Percentiles rank a stretch among this genome's conserved stretches.
Conservation (phyloP, 805 yeast genomes). For the Kazachstania psychrophila region DNA sequence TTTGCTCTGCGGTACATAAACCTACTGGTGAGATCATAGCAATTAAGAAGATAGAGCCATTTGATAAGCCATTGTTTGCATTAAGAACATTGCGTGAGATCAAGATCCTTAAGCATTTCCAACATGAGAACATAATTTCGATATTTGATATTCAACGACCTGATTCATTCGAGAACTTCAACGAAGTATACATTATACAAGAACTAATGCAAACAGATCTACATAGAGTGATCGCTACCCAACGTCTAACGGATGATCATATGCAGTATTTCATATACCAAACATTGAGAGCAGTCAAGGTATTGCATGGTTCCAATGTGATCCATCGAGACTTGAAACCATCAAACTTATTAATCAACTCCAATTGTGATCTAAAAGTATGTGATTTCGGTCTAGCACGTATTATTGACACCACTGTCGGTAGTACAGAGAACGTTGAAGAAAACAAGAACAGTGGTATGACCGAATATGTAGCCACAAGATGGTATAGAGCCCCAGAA, state of each 20-base stretch:
- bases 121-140: conserved; percentile 87
- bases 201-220: conserved; percentile 85
- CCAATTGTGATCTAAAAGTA: conserved; percentile 87
- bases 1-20: conserved; percentile 78
- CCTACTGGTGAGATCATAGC: conserved; percentile 89
- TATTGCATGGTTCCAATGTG: conserved; percentile 88
- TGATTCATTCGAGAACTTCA: conserved; percentile 58
- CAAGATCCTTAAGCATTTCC: conserved; percentile 79
- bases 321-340: conserved; percentile 92
- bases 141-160: conserved; percentile 88
- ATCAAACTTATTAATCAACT: conserved; percentile 71
- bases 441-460: conserved; percentile 32
- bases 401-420: conserved; percentile 21
- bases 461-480: conserved; percentile 96
- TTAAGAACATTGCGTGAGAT: conserved; percentile 83
- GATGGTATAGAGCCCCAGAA: conserved; percentile 98
- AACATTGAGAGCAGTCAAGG: conserved; percentile 80
- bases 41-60: conserved; percentile 88
- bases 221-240: conserved; percentile 74
- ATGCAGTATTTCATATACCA: conserved; percentile 90
- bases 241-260: conserved; percentile 81
- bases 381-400: conserved; percentile 91
- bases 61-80: conserved; percentile 81
- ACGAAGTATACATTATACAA: conserved; percentile 82
- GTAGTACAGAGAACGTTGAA: conserved; percentile 22